These are phyloP conservation scores for Penicillium sp. DNA, from an alignment of 2,329 filamentous ascomycete species.

Conservation along the genomic window DNA sequence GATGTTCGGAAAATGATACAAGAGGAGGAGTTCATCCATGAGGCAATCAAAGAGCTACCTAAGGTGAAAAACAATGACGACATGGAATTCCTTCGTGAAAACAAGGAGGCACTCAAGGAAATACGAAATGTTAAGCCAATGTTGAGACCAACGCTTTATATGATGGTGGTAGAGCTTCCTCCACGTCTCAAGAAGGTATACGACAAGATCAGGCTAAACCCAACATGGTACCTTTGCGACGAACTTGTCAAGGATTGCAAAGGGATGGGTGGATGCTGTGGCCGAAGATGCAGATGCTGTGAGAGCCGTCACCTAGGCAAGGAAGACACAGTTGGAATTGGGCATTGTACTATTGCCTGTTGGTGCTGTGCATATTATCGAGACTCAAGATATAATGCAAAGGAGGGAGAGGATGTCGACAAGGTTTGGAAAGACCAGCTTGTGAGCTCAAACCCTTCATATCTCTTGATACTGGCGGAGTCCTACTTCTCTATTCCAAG, in stretches of 20 bases:
- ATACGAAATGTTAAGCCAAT: too few species aligned
- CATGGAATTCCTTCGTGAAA: too few species aligned
- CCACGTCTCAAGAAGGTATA: background rate
- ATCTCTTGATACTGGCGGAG: background rate
- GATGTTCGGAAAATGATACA: too few species aligned
- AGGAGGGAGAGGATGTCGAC: background rate
- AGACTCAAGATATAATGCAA: background rate
- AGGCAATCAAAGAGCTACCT: too few species aligned
- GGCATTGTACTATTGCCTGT: background rate
- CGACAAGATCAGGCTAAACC: background rate
- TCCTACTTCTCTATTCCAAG: background rate
- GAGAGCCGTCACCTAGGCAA: background rate
- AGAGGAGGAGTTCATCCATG: too few species aligned
- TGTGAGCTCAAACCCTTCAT: background rate
- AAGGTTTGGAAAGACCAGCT: background rate
- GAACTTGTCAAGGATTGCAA: background rate
- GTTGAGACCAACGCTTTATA: too few species aligned
- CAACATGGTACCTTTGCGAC: background rate
- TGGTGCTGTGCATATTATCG: background rate
- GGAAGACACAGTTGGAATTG: background rate
- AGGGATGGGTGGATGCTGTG: background rate
- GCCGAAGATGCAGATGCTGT: background rate
- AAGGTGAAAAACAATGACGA: too few species aligned
- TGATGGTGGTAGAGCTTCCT: too few species aligned
- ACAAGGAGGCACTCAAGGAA: too few species aligned